Evolutionary conservation across 768 basidiomycete genomes (phyloP), one percentile per base, ranked within the genome.

Genomic region (Boletus edulis): DNA sequence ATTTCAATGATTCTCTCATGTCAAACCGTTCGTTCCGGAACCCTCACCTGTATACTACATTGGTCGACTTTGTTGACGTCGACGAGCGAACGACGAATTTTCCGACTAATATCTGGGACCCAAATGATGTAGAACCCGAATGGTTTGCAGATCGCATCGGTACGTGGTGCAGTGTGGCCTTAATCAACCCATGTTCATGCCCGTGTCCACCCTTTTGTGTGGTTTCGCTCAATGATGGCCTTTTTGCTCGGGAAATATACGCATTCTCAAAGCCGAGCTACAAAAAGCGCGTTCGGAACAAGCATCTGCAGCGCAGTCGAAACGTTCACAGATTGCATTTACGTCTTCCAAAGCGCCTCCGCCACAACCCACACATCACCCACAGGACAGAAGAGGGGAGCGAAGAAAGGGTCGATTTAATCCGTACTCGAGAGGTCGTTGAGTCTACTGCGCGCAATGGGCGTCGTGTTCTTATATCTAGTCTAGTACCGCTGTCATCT

Each of bases 1-100:
- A 97, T 70, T 98, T 97, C 76, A 99, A 98, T 69, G 94, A 97
- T 70, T 91, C 91, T 2, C 81, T 99, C 40, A 92, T 98, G 86
- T 83, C 86, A 9, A 92, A 90, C 61, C 86, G 92, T 42, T 86
- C 93, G 5, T 99, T 98, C 73, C 85, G 94, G 27, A 99, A 99
- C 65, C 96, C 96, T 0, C 92, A 97, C 65, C 82, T 98, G n/a
- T 97, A 96, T 71, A 78, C 91, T 13, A 94, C 94, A 63, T 83
- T 99, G 3, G 95, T 99, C 58, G 92, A 97, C 66, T 97, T 95
- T 67, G 86, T 97, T 15, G 88, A 89, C 54, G 88, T 95, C 15
- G 87, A 96, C 64, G 96, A 98, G 69, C 82, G 86, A 15, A 75
- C 83, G n/a, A 89, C 87, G 2, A 91, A 92, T 59, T 94, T 95